Conservation (phyloP, 176 grass and related monocot genomes). For the Hordeum marinum region DNA sequence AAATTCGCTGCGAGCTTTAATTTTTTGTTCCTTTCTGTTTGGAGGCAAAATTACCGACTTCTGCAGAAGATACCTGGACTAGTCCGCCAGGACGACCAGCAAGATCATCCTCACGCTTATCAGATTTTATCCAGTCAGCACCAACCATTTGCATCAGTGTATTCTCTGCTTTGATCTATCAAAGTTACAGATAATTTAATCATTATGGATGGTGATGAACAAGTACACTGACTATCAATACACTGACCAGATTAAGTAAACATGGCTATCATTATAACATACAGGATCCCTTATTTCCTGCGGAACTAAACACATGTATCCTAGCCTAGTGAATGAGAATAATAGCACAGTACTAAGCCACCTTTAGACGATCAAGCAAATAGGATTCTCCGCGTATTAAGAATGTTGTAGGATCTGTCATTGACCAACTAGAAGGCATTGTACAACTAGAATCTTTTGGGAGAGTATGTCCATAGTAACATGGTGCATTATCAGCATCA, state of each 20-base stretch:
- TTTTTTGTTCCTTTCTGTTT: background rate
- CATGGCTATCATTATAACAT: background rate
- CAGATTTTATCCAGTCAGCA: slow-evolving; percentile 96
- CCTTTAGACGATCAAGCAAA: slow-evolving; percentile 78
- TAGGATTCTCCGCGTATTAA: slow-evolving; percentile 90
- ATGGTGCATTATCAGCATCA: slow-evolving; percentile 39
- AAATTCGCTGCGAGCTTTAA: slow-evolving; percentile 9
- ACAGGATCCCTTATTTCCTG: background rate
- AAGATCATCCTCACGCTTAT: slow-evolving; percentile 96
- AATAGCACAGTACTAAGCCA: slow-evolving; percentile 15
- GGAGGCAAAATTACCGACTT: background rate
- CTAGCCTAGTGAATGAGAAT: background rate
- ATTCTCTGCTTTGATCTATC: slow-evolving; percentile 80
- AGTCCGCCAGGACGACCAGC: slow-evolving; percentile 67
- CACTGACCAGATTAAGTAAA: background rate
- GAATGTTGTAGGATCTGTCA: slow-evolving; percentile 87
- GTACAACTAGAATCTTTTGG: slow-evolving; percentile 68
- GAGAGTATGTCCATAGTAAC: slow-evolving; percentile 82
- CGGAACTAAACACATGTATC: background rate
- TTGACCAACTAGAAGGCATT: slow-evolving; percentile 67
- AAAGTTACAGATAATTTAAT: slow-evolving; percentile 18
- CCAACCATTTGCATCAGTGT: slow-evolving; percentile 99
- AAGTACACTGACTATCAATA: background rate
- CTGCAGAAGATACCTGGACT: slow-evolving; percentile 73
- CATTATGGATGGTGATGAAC: background rate